These are phyloP conservation scores for Pseudodiploospora longispora DNA, from an alignment of 2,329 filamentous ascomycete species.

Conservation along the genomic window DNA sequence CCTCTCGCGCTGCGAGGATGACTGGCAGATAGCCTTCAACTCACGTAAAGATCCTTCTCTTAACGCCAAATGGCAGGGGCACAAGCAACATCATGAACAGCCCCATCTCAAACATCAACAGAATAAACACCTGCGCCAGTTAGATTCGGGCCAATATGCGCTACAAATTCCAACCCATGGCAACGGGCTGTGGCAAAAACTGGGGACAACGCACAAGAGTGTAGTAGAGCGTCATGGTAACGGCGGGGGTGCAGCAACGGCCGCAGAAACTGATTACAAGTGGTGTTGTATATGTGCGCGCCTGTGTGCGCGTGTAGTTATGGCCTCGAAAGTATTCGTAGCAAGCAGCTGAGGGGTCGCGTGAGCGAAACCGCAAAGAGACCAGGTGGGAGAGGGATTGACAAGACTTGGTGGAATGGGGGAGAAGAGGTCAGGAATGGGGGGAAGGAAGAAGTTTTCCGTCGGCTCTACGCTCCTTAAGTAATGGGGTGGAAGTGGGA, in stretches of 20 bases:
- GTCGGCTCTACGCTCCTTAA: not conserved
- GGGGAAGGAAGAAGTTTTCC: too few species aligned
- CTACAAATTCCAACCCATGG: not conserved
- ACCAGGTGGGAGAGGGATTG: too few species aligned
- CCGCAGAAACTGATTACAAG: not conserved
- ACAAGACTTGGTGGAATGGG: too few species aligned
- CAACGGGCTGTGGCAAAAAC: not conserved
- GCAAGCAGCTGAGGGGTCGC: too few species aligned
- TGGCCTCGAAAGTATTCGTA: too few species aligned
- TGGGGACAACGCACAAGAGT: constrained; percentile 34
- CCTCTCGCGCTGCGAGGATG: not conserved
- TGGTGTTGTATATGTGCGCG: too few species aligned
- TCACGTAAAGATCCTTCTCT: constrained; percentile 74
- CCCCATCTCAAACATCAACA: constrained; percentile 75
- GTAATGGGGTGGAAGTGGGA: not conserved
- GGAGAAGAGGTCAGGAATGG: too few species aligned
- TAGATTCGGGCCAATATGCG: constrained; percentile 7
- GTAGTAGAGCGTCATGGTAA: constrained; percentile 52
- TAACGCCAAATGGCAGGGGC: constrained; percentile 79
- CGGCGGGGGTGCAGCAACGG: constrained; percentile 9
- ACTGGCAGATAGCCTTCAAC: constrained; percentile 26
- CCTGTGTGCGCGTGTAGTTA: too few species aligned
- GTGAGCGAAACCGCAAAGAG: too few species aligned
- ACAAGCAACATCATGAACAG: constrained; percentile 75
- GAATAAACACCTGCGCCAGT: constrained; percentile 63